Percentiles rank a stretch among this genome's conserved stretches.
Evolutionary conservation across 2,329 filamentous ascomycete genomes (phyloP).

Genomic region (Fusarium papillatum): DNA sequence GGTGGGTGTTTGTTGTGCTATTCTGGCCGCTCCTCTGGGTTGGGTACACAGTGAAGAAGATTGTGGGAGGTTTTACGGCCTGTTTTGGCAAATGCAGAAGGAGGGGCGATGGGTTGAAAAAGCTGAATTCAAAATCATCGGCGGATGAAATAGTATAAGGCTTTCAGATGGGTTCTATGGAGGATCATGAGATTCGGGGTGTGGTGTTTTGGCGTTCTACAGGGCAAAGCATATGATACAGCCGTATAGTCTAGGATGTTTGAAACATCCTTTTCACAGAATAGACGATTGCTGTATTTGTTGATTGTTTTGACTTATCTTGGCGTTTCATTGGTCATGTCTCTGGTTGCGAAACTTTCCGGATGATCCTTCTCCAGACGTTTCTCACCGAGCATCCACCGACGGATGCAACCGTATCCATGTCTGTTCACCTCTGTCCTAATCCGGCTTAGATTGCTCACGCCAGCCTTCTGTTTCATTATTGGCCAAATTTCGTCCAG

Average conservation of each 20-base stretch:
- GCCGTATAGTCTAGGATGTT: background rate
- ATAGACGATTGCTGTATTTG: background rate
- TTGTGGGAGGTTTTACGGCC: constrained; percentile 49
- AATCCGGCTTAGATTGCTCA: constrained; percentile 21
- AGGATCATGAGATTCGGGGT: background rate
- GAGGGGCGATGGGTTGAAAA: constrained; percentile 8
- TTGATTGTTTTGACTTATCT: background rate
- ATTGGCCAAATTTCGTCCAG: background rate
- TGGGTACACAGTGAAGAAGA: constrained; percentile 79
- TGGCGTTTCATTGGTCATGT: background rate
- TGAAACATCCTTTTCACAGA: background rate
- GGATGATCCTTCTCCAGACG: background rate
- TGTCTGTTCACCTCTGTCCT: constrained; percentile 14
- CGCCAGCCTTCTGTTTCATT: constrained; percentile 17
- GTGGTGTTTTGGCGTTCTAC: constrained; percentile 9
- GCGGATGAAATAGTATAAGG: background rate
- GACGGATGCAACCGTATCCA: background rate
- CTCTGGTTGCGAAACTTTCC: background rate
- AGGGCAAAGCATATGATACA: background rate
- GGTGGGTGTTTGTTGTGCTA: constrained; percentile 48
- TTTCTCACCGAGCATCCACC: constrained; percentile 3
- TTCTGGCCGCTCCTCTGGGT: constrained; percentile 71
- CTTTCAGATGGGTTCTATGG: background rate
- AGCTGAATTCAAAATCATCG: background rate
- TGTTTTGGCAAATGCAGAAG: constrained; percentile 60